phyloP scores from a whole-genome alignment of 2,329 filamentous ascomycete species.

The Harringtonia lauricola region DNA sequence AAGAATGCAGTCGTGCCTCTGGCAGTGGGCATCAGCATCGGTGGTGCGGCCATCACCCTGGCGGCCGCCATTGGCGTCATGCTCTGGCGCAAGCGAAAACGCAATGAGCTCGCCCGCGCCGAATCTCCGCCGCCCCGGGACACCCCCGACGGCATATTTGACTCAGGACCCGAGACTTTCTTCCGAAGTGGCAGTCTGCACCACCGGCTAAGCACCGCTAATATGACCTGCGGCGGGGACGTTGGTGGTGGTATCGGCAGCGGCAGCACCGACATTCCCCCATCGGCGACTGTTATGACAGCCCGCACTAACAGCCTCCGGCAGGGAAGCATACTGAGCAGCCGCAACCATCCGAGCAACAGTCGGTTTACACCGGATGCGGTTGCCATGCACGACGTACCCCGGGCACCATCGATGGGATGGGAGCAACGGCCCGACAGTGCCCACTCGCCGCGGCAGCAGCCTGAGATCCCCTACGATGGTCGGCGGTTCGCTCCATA shows the following conservation, averaged over 20 bases:
- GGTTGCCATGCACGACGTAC: constrained; percentile 11
- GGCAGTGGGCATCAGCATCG: constrained; percentile 9
- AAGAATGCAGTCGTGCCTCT: constrained; percentile 1
- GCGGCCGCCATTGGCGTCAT: not conserved
- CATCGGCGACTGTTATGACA: not conserved
- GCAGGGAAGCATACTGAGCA: not conserved
- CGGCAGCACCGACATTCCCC: not conserved
- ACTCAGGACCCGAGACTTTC: not conserved
- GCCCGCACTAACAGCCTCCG: constrained; percentile 1
- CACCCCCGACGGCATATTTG: constrained; percentile 4
- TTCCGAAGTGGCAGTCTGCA: constrained; percentile 5
- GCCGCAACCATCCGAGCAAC: not conserved
- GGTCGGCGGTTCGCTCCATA: constrained; percentile 10
- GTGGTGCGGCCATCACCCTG: constrained; percentile 2
- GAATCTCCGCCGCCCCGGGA: constrained; percentile 11
- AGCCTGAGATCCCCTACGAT: constrained; percentile 12
- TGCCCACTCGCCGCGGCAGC: not conserved
- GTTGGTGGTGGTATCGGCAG: not conserved
- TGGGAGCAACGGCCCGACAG: not conserved
- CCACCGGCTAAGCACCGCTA: not conserved
- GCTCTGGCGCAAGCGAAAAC: constrained; percentile 6
- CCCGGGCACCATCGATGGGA: constrained; percentile 3
- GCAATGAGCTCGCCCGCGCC: constrained; percentile 1
- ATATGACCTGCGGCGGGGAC: not conserved
- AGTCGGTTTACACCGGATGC: constrained; percentile 6